phyloP scores from a whole-genome alignment of 1,139 yeast genomes.

The Diutina siamensis region DNA sequence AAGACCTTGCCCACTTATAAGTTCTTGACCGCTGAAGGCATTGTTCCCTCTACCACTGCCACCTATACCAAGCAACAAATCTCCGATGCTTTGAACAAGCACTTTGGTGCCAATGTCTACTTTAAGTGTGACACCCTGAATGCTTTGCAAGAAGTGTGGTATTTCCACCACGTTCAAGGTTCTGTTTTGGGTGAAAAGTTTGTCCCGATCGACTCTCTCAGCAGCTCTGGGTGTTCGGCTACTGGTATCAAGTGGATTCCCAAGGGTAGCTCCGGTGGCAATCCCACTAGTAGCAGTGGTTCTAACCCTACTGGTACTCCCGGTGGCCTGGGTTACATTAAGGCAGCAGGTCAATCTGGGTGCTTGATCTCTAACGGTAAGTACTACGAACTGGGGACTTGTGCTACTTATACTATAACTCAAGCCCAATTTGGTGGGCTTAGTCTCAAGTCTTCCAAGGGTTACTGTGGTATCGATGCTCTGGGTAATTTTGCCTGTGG shows the following conservation, averaged over 20 bases:
- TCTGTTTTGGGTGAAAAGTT: constrained; percentile 59
- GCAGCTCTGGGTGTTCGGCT: constrained; percentile 51
- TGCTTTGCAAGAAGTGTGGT: constrained; percentile 84
- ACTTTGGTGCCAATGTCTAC: constrained; percentile 52
- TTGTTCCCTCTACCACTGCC: constrained; percentile 47
- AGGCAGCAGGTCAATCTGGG: constrained; percentile 47
- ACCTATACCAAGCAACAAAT: constrained; percentile 61
- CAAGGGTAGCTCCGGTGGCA: constrained; percentile 29
- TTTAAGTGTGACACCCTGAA: constrained; percentile 59
- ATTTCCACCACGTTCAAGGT: constrained; percentile 71
- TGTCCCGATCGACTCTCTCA: constrained; percentile 49
- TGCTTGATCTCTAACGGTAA: constrained; percentile 79
- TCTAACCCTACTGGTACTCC: constrained; percentile 13
- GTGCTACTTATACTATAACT: constrained; percentile 56
- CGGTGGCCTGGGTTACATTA: constrained; percentile 26
- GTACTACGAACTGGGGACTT: constrained; percentile 76
- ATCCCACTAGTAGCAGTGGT: constrained; percentile 19
- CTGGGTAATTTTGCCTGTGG: constrained; percentile 24
- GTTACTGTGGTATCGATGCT: constrained; percentile 51
- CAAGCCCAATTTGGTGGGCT: constrained; percentile 63
- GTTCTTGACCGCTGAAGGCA: constrained; percentile 56
- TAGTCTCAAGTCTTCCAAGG: constrained; percentile 54
- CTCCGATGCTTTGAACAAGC: constrained; percentile 45
- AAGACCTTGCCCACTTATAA: constrained; percentile 58
- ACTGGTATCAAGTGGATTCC: constrained; percentile 68